Evolutionary conservation across 352 stramenopile genomes (phyloP), one percentile per base, ranked within the genome.

Genomic region (Globisporangium nagaii): DNA sequence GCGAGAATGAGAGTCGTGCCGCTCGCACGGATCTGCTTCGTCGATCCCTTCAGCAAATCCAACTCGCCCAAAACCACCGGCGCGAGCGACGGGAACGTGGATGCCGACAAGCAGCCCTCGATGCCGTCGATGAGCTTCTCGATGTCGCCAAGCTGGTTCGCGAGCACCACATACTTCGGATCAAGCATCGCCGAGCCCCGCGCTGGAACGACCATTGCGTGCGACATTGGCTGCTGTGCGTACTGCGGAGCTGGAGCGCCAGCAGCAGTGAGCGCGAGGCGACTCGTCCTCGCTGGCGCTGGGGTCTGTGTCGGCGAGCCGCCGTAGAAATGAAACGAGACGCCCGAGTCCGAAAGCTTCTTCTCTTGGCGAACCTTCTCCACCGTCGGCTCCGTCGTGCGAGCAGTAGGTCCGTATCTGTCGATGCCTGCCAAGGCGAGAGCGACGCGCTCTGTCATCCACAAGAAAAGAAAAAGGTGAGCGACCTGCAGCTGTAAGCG

Each of bases 271-370:
- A 78, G 56, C 1, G 55, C 45, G 46, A 81, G 56, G 24, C 48
- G 62, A 2, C 49, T 40, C 42, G 10, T 35, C 30, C 53, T 57
- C 65, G 62, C 58, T 12, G 44, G 44, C 25, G 31, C 32, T 20
- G 39, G 27, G 36, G 50, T 55, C 39, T 22, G 32, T 47, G n/a
- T 59, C 37, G 43, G 69, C 31, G 22, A 60, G 59, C 22, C 63
- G 53, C 78, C 63, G 55, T 70, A 58, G 37, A 87, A 89, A 48
- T 86, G 78, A 57, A 89, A 89, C 22, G 66, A 83, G 22, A 89
- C 72, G 3, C 73, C 72, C 15, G 47, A 56, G 28, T 73, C 64
- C 46, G 63, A 61, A 43, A 45, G 65, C 15, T 46, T 56, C 20
- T 46, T 43, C 19, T 77, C 61, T 22, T 51, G 31, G 2, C 8